Evolutionary conservation across 129 eudicot species (phyloP).

Genomic region (carrot (Daucus carota)): DH1_v3.0 NC_030386.2:15049501-15050000

Average conservation of each 20-base stretch:
- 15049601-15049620: too few species aligned
- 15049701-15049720: background rate
- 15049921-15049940: too few species aligned
- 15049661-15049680: background rate
- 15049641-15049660: too few species aligned
- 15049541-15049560: background rate
- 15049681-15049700: background rate
- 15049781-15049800: background rate
- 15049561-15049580: background rate
- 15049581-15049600: too few species aligned
- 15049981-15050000: too few species aligned
- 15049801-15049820: background rate
- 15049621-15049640: too few species aligned
- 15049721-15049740: background rate
- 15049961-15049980: too few species aligned
- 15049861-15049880: too few species aligned
- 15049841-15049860: too few species aligned
- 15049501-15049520: constrained; percentile 62
- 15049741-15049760: background rate
- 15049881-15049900: too few species aligned
- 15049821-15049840: background rate
- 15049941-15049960: too few species aligned
- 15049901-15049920: too few species aligned
- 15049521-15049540: constrained; percentile 44
- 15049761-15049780: background rate